Conservation (phyloP, 306 rosid species). For the Rubus parviflorus region DNA sequence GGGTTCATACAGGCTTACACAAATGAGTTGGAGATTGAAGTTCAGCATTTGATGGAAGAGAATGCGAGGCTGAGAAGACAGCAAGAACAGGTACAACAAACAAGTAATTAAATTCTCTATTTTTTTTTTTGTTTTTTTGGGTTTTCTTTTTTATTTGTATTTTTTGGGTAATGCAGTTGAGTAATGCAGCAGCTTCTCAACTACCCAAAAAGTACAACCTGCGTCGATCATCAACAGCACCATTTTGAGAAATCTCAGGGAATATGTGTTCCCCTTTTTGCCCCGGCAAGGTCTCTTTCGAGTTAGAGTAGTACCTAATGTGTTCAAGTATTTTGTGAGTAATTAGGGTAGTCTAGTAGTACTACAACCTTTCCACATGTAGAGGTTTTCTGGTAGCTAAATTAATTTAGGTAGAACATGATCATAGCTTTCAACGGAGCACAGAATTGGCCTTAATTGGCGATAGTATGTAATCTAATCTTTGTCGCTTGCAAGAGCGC, state of each 20-base stretch:
- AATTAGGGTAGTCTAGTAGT: background rate
- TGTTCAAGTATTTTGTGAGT: conserved; percentile 13
- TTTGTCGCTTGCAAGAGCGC: background rate
- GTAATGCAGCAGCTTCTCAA: conserved; percentile 35
- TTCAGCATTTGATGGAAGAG: conserved; percentile 51
- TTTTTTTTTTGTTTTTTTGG: background rate
- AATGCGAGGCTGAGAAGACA: conserved; percentile 64
- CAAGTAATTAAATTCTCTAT: background rate
- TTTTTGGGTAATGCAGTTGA: conserved; percentile 36
- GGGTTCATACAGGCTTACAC: conserved; percentile 72
- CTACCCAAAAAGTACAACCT: conserved; percentile 52
- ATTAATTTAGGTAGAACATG: background rate
- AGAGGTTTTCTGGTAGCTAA: conserved; percentile 3
- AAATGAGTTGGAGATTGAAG: conserved; percentile 67
- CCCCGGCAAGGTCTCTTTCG: conserved; percentile 19
- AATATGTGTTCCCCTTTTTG: background rate
- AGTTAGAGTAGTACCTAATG: conserved; percentile 11
- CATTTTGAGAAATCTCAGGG: conserved; percentile 49
- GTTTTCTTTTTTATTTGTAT: background rate
- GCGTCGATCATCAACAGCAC: conserved; percentile 69
- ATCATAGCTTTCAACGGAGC: background rate
- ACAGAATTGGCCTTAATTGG: conserved; percentile 10
- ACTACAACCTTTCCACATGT: background rate
- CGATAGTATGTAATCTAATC: too few relatives aligned
- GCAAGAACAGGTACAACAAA: conserved; percentile 50